A percentile compares a stretch with the other conserved stretches of the same genome.
These are phyloP conservation scores for Clausena lansium DNA, from an alignment of 345 rosid species.

Conservation along the genomic window DNA sequence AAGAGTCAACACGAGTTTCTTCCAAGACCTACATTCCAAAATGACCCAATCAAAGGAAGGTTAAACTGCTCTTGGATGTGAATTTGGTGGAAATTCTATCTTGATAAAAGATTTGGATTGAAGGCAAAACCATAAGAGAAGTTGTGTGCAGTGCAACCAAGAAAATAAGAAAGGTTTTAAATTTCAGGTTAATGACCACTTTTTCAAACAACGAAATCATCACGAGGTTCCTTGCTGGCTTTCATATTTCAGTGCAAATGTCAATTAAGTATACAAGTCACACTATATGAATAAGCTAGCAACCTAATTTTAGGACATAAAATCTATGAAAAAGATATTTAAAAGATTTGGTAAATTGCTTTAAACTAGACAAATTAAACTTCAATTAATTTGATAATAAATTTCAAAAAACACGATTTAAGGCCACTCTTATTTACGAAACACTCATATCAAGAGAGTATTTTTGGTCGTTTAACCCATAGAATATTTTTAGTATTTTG, in stretches of 20 bases:
- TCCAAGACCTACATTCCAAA: conserved; percentile 30
- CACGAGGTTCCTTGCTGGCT: not conserved
- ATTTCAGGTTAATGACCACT: not conserved
- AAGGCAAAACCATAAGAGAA: not conserved
- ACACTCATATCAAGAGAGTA: not conserved
- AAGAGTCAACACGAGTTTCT: conserved; percentile 22
- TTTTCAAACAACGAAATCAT: not conserved
- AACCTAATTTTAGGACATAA: conserved; percentile 10
- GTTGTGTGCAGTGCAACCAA: not conserved
- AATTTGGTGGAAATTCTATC: not conserved
- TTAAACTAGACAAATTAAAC: not conserved
- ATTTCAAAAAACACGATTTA: not conserved
- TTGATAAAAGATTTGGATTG: not conserved
- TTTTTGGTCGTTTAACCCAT: too few relatives aligned
- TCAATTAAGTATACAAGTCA: not conserved
- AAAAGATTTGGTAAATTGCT: not conserved
- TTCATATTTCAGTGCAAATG: not conserved
- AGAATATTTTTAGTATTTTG: too few relatives aligned
- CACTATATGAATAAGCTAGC: not conserved
- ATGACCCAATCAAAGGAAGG: conserved; percentile 15
- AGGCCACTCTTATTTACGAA: not conserved
- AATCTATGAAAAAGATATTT: not conserved
- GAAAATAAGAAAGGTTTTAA: not conserved
- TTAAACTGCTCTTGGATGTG: conserved; percentile 32
- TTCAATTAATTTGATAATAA: not conserved